Percentiles rank a stretch among this genome's conserved stretches.
phyloP scores from a whole-genome alignment of 257 asterid species.

The Phtheirospermum japonicum region DNA sequence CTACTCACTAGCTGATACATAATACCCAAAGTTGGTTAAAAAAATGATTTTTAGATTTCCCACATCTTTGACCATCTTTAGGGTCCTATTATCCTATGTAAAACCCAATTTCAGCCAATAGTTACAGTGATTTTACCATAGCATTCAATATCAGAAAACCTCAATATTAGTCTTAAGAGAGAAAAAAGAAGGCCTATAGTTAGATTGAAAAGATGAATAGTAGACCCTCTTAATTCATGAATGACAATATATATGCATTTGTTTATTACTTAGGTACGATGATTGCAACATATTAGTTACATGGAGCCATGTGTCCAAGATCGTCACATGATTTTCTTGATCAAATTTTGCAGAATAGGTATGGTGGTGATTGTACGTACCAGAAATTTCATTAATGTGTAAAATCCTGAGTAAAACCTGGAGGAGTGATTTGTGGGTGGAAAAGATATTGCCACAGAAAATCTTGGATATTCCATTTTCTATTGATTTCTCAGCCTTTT shows the following conservation, averaged over 20 bases:
- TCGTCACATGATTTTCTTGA: neutral
- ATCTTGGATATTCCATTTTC: too few species aligned
- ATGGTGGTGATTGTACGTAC: neutral
- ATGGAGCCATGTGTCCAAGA: conserved; percentile 10
- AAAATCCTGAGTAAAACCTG: neutral
- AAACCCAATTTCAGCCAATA: conserved; percentile 27
- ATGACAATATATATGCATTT: neutral
- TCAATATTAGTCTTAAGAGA: neutral
- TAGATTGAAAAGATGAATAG: too few species aligned
- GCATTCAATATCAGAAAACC: too few species aligned
- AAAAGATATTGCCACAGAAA: too few species aligned
- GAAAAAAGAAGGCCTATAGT: neutral
- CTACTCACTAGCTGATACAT: neutral
- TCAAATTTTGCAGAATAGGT: conserved; percentile 2
- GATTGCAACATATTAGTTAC: neutral
- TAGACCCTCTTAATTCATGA: too few species aligned
- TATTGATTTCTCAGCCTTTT: too few species aligned
- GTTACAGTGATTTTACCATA: conserved; percentile 40
- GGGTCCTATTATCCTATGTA: neutral
- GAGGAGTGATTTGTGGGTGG: neutral
- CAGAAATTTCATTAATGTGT: neutral
- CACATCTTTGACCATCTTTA: neutral
- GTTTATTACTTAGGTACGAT: neutral
- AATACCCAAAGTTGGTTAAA: neutral
- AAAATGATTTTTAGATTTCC: neutral